Base-by-base conservation (phyloP, 306 rosid genomes). In the Cucurbita maxima region DNA sequence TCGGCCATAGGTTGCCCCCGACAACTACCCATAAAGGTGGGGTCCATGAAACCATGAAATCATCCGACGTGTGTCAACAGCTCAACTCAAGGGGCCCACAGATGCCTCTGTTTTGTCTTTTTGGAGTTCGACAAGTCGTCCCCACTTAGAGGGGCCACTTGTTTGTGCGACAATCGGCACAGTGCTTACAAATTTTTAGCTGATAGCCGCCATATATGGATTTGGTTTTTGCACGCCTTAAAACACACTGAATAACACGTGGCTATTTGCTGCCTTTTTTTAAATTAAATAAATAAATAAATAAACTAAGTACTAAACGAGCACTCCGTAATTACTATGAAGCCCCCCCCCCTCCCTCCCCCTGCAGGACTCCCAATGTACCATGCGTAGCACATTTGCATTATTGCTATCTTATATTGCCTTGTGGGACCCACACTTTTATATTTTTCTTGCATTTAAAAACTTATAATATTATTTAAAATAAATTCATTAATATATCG, bases 51-150 rank as follows among this genome's bases (percentile, higher is more conserved):
- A 75, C 64, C 82, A 79, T 83, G 84, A 80, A 80, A 81, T 82
- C 87, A 90, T 85, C 87, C 77, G 82, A 76, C 87, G 81, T 86
- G 91, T 84, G 87, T 86, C 83, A 87, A 83, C 79, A 80, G 79
- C 63, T 78, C 55, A 81, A 84, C 95, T 88, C 81, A 73, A 0
- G 12, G 84, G 96, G 78, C 71, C 90, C 91, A 76, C 79, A 38
- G 55, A 61, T 58, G 40, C 69, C 62, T 66, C 75, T 76, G 58
- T 76, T 83, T 56, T 63, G 48, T 40, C 61, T 22, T 60, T 74
- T 66, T 76, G 76, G 10, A 34, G n/a, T 38, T 72, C 77, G 86
- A 85, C 97, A 93, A 30, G 69, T 14, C 53, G 93, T 54, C 91
- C 93, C 96, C 86, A 84, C 88, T 11, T 43, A 59, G 18, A 1